Conservation (phyloP, 768 basidiomycete genomes). For the Agaricus subrufescens region DNA sequence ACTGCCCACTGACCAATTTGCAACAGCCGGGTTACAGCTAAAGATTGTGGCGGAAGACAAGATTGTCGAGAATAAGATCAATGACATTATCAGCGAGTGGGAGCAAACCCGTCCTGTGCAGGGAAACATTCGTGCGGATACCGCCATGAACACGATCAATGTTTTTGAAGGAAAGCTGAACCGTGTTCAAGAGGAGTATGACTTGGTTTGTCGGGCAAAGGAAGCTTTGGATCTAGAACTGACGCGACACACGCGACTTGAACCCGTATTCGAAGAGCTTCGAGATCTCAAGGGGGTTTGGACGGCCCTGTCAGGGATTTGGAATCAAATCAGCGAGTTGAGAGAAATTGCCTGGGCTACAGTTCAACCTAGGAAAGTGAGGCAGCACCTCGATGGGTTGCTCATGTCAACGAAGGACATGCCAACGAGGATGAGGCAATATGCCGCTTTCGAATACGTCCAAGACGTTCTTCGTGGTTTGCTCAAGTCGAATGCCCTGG, state of each 20-base stretch:
- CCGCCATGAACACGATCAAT: slow-evolving; percentile 93
- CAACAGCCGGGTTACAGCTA: slow-evolving; percentile 89
- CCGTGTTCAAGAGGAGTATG: slow-evolving; percentile 91
- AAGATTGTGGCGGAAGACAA: slow-evolving; percentile 99
- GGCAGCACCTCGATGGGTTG: slow-evolving; percentile 90
- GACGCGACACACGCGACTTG: slow-evolving; percentile 82
- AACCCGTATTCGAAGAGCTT: slow-evolving; percentile 92
- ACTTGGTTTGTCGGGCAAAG: slow-evolving; percentile 92
- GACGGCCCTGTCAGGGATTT: slow-evolving; percentile 97
- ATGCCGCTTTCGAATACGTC: slow-evolving; percentile 97
- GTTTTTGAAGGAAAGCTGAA: slow-evolving; percentile 90
- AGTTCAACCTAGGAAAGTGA: slow-evolving; percentile 90
- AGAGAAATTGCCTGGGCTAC: slow-evolving; percentile 88
- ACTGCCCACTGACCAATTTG: background rate
- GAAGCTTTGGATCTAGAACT: slow-evolving; percentile 94
- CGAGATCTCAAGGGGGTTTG: slow-evolving; percentile 97
- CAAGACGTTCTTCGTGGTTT: slow-evolving; percentile 84
- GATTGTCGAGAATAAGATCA: slow-evolving; percentile 94
- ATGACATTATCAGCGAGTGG: slow-evolving; percentile 89
- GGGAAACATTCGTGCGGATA: slow-evolving; percentile 93
- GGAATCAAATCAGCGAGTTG: slow-evolving; percentile 88
- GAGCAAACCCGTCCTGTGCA: slow-evolving; percentile 95
- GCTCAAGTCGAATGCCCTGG: slow-evolving; percentile 83
- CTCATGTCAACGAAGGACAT: slow-evolving; percentile 95
- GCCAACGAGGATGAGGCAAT: slow-evolving; percentile 98